phyloP scores from a whole-genome alignment of 2,329 filamentous ascomycete genomes.

The Penicillium sp. region DNA sequence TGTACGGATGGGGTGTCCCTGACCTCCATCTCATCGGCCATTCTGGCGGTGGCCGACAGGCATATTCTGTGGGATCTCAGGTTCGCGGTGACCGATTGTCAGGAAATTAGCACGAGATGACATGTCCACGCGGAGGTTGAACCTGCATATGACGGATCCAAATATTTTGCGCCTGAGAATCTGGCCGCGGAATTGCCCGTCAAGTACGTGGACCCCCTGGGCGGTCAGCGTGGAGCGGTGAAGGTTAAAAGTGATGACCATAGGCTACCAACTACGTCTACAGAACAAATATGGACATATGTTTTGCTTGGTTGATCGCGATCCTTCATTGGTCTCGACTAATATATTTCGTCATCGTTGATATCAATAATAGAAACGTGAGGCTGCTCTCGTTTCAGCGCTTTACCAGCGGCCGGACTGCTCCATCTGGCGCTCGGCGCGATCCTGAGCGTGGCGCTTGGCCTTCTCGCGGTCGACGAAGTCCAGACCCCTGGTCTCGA shows the following conservation, averaged over 20 bases:
- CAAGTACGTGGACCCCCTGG: no score
- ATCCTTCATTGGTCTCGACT: background rate
- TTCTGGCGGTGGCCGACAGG: background rate
- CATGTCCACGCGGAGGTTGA: background rate
- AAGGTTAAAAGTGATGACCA: background rate
- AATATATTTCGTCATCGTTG: background rate
- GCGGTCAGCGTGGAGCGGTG: background rate
- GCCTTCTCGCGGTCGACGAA: conserved; percentile 58
- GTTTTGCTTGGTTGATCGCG: background rate
- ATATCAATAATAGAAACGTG: background rate
- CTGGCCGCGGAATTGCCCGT: background rate
- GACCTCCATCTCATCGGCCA: background rate
- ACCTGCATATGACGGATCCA: background rate
- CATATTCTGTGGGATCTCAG: background rate
- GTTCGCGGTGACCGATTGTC: background rate
- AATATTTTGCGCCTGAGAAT: background rate
- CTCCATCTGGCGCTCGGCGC: conserved; percentile 4
- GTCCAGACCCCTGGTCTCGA: conserved; percentile 65
- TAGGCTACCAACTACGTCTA: background rate
- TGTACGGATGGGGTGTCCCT: background rate
- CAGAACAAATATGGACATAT: background rate
- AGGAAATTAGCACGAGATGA: background rate
- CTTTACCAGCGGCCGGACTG: conserved; percentile 13
- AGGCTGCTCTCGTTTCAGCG: background rate
- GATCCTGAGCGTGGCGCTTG: conserved; percentile 52